Evolutionary conservation across 2,329 filamentous ascomycete genomes (phyloP).

Genomic region (Purpureocillium takamizusanense): DNA sequence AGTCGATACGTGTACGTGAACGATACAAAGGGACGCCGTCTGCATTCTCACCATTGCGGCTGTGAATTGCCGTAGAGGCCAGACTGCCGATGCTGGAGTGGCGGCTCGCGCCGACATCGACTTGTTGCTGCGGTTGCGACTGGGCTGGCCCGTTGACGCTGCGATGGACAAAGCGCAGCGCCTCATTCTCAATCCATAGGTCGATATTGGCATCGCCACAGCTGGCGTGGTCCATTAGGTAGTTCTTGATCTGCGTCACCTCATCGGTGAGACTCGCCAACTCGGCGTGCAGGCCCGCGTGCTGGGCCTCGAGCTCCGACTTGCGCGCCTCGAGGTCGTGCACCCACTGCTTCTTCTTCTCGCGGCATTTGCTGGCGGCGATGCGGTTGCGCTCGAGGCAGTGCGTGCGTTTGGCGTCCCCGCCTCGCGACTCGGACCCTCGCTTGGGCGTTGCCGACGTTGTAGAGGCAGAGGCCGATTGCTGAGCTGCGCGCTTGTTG

Average conservation of each 20-base stretch:
- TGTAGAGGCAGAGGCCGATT: too few species aligned
- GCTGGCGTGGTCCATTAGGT: slow-evolving; percentile 41
- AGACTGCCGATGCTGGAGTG: slow-evolving; percentile 5
- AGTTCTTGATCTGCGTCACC: slow-evolving; percentile 36
- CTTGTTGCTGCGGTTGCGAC: neutral
- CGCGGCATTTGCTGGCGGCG: slow-evolving; percentile 65
- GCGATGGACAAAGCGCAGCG: slow-evolving; percentile 34
- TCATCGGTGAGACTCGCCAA: slow-evolving; percentile 32
- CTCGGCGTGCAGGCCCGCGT: slow-evolving; percentile 33
- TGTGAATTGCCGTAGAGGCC: neutral
- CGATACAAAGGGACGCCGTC: too few species aligned
- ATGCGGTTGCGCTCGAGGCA: slow-evolving; percentile 63
- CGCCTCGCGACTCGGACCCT: neutral
- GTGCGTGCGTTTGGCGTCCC: slow-evolving; percentile 32
- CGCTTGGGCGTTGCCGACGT: too few species aligned
- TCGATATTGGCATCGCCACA: slow-evolving; percentile 46
- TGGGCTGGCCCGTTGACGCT: neutral
- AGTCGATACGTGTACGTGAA: too few species aligned
- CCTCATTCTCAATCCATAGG: slow-evolving; percentile 43
- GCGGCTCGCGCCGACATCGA: neutral
- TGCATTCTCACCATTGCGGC: slow-evolving; percentile 2
- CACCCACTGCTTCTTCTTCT: slow-evolving; percentile 53
- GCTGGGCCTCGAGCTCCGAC: slow-evolving; percentile 31
- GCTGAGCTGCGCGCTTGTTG: too few species aligned
- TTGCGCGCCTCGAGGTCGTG: slow-evolving; percentile 38